Evolutionary conservation across 768 basidiomycete species (phyloP).

Genomic region (Artomyces pyxidatus): DNA sequence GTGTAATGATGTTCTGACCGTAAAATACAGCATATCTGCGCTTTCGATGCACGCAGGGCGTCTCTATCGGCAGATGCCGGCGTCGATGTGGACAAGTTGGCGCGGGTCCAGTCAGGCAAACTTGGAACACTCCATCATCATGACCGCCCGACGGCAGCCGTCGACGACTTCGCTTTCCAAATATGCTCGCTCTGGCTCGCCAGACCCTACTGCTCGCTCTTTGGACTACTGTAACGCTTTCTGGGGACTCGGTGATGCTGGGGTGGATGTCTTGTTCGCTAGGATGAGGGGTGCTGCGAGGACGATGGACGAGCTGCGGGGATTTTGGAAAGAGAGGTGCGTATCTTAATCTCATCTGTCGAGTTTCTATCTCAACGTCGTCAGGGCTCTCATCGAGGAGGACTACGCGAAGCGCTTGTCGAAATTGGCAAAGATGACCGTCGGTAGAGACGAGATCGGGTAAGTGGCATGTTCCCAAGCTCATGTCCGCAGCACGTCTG

Average conservation of each 20-base stretch:
- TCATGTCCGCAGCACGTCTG: background rate
- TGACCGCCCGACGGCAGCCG: conserved; percentile 72
- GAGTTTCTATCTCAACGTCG: background rate
- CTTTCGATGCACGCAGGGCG: no score
- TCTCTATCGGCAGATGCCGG: background rate
- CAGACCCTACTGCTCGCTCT: conserved; percentile 38
- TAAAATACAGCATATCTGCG: no score
- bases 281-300: conserved; percentile 79
- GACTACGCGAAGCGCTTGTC: conserved; percentile 85
- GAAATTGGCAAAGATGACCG: conserved; percentile 63
- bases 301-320: conserved; percentile 82
- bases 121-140: conserved; percentile 20
- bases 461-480: conserved; percentile 23
- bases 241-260: conserved; percentile 84
- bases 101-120: background rate
- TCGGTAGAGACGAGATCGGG: conserved; percentile 94
- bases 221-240: conserved; percentile 96
- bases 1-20: no score
- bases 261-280: conserved; percentile 86
- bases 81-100: background rate
- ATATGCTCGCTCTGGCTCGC: conserved; percentile 53
- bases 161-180: conserved; percentile 76
- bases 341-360: conserved; percentile 19
- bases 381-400: conserved; percentile 84
- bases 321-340: conserved; percentile 92